A percentile compares a stretch with the other conserved stretches of the same genome.
phyloP scores from a whole-genome alignment of 257 asterid genomes.

The Nicotiana tomentosiformis region DNA sequence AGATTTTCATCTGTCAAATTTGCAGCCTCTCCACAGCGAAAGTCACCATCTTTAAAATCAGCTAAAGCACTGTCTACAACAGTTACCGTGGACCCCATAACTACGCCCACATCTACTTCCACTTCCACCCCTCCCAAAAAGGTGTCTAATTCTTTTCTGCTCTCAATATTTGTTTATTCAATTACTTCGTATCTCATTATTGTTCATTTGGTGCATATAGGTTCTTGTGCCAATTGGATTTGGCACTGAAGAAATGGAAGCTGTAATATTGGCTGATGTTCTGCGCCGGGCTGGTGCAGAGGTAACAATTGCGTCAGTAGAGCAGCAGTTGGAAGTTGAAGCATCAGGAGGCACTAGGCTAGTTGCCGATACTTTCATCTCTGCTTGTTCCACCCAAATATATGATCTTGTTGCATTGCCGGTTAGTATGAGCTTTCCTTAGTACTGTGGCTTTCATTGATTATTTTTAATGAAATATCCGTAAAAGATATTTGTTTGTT shows the following conservation, averaged over 20 bases:
- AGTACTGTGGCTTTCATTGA: neutral
- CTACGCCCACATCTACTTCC: neutral
- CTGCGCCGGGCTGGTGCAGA: constrained; percentile 88
- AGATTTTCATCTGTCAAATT: neutral
- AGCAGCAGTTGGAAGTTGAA: constrained; percentile 71
- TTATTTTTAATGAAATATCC: neutral
- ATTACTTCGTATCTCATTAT: neutral
- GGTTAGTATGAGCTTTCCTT: constrained; percentile 31
- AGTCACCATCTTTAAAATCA: constrained; percentile 45
- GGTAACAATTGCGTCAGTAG: constrained; percentile 91
- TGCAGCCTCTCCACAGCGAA: constrained; percentile 12
- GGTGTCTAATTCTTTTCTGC: constrained; percentile 25
- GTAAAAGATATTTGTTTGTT: neutral
- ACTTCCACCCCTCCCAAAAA: constrained; percentile 35
- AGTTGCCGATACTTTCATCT: constrained; percentile 65
- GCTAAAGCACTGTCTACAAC: constrained; percentile 31
- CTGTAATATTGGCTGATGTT: constrained; percentile 66
- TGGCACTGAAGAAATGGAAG: constrained; percentile 97
- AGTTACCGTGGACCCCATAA: constrained; percentile 18
- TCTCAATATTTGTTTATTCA: neutral
- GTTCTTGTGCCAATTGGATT: constrained; percentile 88
- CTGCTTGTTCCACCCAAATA: constrained; percentile 51
- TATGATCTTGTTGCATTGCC: constrained; percentile 83
- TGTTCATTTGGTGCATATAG: constrained; percentile 21
- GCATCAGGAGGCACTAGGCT: constrained; percentile 78